Evolutionary conservation across 768 basidiomycete genomes (phyloP).

Genomic region (Amanita brunnescens): DNA sequence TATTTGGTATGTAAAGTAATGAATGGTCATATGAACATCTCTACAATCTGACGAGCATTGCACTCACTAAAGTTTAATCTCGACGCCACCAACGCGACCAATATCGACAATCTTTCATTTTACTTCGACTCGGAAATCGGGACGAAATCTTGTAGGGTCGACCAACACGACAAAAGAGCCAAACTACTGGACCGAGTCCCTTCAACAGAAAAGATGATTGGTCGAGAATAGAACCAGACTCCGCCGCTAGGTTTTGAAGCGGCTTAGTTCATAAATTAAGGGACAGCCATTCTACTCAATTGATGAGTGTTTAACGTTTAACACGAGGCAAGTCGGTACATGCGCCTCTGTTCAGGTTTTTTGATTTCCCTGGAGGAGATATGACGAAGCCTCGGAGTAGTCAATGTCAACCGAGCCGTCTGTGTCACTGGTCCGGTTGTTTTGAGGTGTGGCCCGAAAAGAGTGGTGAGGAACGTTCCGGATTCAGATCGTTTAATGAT

Average conservation of each 20-base stretch:
- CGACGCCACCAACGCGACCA: neutral
- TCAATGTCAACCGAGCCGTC: neutral
- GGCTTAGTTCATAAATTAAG: neutral
- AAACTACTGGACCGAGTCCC: neutral
- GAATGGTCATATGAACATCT: too few relatives aligned
- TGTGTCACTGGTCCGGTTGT: neutral
- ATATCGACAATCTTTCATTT: neutral
- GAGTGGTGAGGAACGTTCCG: neutral
- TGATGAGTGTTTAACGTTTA: neutral
- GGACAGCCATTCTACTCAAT: neutral
- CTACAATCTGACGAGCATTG: neutral
- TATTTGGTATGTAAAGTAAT: too few relatives aligned
- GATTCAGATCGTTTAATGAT: neutral
- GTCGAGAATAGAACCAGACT: neutral
- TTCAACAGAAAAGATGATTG: neutral
- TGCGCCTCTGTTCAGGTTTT: neutral
- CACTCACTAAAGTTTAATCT: neutral
- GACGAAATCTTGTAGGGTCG: neutral
- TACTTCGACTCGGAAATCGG: neutral
- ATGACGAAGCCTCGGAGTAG: neutral
- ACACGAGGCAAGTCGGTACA: neutral
- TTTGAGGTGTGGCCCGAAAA: neutral
- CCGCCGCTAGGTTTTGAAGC: neutral
- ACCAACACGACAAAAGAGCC: neutral
- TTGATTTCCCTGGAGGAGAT: neutral